A percentile compares a stretch with the other conserved stretches of the same genome.
phyloP scores from a whole-genome alignment of 2,329 filamentous ascomycete genomes.

The Xylaria sp. region DNA sequence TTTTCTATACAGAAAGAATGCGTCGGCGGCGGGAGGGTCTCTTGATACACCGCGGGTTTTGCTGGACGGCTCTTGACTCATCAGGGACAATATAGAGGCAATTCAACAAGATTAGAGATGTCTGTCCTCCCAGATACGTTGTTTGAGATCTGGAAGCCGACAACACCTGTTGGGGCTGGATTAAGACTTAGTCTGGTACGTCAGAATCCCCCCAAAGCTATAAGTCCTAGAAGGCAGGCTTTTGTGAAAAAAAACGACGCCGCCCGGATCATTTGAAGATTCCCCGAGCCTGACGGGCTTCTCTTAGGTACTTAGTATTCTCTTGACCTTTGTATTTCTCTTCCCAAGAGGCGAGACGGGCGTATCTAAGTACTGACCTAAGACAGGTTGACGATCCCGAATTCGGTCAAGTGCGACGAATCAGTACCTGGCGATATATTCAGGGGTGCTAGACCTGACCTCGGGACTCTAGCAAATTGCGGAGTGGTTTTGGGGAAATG shows the following conservation, averaged over 20 bases:
- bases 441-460: neutral
- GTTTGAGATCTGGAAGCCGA: neutral
- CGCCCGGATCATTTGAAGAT: neutral
- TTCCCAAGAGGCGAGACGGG: neutral
- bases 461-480: slow-evolving; percentile 2
- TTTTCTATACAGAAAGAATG: neutral
- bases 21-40: neutral
- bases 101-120: neutral
- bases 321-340: neutral
- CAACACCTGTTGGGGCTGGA: neutral
- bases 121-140: neutral
- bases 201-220: neutral
- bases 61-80: neutral
- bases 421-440: slow-evolving; percentile 18
- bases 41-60: neutral
- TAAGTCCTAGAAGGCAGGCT: neutral
- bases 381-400: neutral
- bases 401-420: neutral
- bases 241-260: neutral
- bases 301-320: too few species aligned
- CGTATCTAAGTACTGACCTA: neutral
- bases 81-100: neutral
- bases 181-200: neutral
- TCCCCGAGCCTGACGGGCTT: neutral
- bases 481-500: slow-evolving; percentile 39